A percentile compares a stretch with the other conserved stretches of the same genome.
These are phyloP conservation scores for Ephemerocybe angulata DNA, from an alignment of 768 basidiomycete genomes.

Conservation along the genomic window DNA sequence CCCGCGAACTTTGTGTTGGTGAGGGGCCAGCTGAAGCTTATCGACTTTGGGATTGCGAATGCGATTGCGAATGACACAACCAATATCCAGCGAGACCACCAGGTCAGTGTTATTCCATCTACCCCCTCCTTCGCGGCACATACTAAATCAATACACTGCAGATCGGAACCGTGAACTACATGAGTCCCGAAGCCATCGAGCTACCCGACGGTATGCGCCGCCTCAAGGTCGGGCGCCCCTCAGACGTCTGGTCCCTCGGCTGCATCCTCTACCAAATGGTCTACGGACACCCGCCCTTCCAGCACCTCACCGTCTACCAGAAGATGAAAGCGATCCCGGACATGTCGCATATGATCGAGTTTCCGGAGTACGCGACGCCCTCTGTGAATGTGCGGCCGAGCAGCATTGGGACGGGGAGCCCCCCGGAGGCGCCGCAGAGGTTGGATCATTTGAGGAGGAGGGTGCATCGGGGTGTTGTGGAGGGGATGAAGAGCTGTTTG, in stretches of 20 bases:
- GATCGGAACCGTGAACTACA: constrained; percentile 98
- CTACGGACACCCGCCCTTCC: constrained; percentile 91
- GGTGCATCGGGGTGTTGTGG: constrained; percentile 76
- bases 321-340: constrained; percentile 96
- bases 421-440: constrained; percentile 46
- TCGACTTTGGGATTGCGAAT: constrained; percentile 99
- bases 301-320: constrained; percentile 73
- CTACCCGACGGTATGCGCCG: constrained; percentile 81
- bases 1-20: constrained; percentile 98
- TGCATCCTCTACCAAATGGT: constrained; percentile 99
- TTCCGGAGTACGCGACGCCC: constrained; percentile 65
- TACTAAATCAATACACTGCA: constrained; percentile 24
- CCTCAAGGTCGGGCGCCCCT: constrained; percentile 91
- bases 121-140: neutral
- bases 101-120: constrained; percentile 59
- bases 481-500: constrained; percentile 79
- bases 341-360: constrained; percentile 71
- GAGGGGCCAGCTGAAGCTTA: constrained; percentile 90
- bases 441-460: constrained; percentile 65
- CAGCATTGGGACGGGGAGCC: constrained; percentile 23
- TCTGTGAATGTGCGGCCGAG: constrained; percentile 37
- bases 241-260: constrained; percentile 97
- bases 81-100: constrained; percentile 94
- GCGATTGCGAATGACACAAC: constrained; percentile 98
- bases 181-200: constrained; percentile 97